Evolutionary conservation across 768 basidiomycete genomes (phyloP).

Genomic region (Cystobasidiopsis lactophilus): DNA sequence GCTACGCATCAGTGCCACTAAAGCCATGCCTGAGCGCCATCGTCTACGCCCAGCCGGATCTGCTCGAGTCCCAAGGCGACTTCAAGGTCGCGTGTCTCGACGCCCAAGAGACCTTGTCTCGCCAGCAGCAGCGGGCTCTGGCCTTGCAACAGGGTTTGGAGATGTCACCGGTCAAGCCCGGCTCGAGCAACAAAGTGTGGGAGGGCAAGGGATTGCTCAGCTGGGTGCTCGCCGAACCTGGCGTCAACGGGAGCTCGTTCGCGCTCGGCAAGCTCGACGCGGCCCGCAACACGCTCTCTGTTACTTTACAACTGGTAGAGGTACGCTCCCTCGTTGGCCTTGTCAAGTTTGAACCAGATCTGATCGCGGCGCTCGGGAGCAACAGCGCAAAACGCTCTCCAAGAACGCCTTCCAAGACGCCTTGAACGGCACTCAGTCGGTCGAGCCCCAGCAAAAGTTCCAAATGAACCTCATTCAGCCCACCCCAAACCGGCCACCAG

Average conservation of each 20-base stretch:
- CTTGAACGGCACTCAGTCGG: background rate
- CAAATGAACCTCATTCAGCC: background rate
- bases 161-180: background rate
- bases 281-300: background rate
- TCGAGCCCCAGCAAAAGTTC: background rate
- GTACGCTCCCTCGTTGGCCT: background rate
- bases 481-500: background rate
- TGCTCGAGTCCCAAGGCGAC: background rate
- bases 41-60: background rate
- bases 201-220: slow-evolving; percentile 1
- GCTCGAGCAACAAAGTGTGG: background rate
- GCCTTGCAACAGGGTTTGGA: background rate
- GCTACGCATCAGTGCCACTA: background rate
- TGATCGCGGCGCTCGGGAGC: background rate
- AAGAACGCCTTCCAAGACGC: background rate
- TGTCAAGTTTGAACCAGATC: background rate
- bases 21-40: background rate
- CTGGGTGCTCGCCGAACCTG: background rate
- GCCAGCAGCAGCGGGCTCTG: too few relatives aligned
- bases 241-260: background rate
- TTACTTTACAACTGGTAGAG: background rate
- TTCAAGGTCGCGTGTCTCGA: background rate
- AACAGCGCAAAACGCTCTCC: background rate
- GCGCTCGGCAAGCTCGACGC: background rate
- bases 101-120: background rate